Evolutionary conservation across 495 filamentous ascomycete species (phyloP).

Genomic region (Annulohypoxylon nitens): DNA sequence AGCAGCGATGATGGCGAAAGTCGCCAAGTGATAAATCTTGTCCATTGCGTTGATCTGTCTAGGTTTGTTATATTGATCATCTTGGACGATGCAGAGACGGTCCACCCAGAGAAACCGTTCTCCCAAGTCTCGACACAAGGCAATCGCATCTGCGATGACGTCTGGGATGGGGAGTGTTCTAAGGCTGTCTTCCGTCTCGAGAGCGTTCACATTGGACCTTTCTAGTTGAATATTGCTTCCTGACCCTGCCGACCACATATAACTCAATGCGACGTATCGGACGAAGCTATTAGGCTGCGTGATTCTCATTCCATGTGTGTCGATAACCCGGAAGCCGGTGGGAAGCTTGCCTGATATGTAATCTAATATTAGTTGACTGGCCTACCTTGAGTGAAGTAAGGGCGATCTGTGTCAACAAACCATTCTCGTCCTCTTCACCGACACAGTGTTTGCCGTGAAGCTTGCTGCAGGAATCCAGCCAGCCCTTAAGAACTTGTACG

Average conservation of each 20-base stretch:
- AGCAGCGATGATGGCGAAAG: neutral
- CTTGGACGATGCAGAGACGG: conserved; percentile 8
- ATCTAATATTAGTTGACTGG: neutral
- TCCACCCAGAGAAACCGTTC: conserved; percentile 10
- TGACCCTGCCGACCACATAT: neutral
- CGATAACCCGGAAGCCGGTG: neutral
- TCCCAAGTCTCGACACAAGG: conserved; percentile 1
- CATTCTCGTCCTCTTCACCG: neutral
- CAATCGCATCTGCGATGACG: conserved; percentile 1
- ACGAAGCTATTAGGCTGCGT: neutral
- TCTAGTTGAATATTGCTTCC: neutral
- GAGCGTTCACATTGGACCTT: neutral
- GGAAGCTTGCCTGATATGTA: neutral
- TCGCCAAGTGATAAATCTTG: neutral
- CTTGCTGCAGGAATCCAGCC: neutral
- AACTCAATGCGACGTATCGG: conserved; percentile 6
- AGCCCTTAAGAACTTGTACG: neutral
- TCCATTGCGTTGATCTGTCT: conserved; percentile 5
- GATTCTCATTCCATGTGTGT: conserved; percentile 2
- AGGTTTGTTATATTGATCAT: neutral
- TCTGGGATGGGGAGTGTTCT: neutral
- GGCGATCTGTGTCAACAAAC: neutral
- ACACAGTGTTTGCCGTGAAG: neutral
- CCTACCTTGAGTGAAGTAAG: neutral
- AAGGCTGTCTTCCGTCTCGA: neutral